Conservation (phyloP, 1,139 yeast genomes). For the Suhomyces ambrosiae region DNA sequence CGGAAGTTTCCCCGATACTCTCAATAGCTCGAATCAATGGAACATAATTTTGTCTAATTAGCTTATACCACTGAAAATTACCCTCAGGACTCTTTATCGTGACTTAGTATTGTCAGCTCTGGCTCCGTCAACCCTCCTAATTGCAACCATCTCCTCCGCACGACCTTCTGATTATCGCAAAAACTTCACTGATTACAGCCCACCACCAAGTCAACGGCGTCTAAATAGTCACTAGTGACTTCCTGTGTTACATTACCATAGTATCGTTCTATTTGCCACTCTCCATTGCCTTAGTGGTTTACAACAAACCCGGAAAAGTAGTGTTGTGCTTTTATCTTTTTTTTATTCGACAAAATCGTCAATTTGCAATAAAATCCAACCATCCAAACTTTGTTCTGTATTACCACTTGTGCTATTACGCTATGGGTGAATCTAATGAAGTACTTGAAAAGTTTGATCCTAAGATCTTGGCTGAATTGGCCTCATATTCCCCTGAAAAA, state of each 20-base stretch:
- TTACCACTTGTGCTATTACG: neutral
- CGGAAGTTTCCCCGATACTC: no score
- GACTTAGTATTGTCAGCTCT: no score
- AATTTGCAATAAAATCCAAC: slow-evolving; percentile 5
- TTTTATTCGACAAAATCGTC: slow-evolving; percentile 1
- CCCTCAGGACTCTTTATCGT: no score
- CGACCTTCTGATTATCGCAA: slow-evolving; percentile 16
- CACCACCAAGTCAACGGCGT: neutral
- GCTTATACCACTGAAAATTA: no score
- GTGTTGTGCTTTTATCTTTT: neutral
- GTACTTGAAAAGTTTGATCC: neutral
- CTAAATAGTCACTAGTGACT: neutral
- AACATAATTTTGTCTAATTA: no score
- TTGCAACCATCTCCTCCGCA: slow-evolving; percentile 11
- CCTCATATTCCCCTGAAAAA: slow-evolving; percentile 31
- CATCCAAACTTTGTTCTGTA: neutral
- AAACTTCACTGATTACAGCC: slow-evolving; percentile 8
- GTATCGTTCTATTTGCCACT: no score
- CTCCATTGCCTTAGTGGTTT: no score
- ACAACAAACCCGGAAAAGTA: no score
- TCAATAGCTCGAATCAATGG: no score
- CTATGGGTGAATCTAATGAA: slow-evolving; percentile 2
- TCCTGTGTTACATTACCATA: neutral
- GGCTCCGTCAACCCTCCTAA: neutral
- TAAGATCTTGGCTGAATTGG: slow-evolving; percentile 11